Evolutionary conservation across 495 filamentous ascomycete genomes (phyloP), one percentile per base, ranked within the genome.

Genomic region (Penicillium roqueforti): DNA sequence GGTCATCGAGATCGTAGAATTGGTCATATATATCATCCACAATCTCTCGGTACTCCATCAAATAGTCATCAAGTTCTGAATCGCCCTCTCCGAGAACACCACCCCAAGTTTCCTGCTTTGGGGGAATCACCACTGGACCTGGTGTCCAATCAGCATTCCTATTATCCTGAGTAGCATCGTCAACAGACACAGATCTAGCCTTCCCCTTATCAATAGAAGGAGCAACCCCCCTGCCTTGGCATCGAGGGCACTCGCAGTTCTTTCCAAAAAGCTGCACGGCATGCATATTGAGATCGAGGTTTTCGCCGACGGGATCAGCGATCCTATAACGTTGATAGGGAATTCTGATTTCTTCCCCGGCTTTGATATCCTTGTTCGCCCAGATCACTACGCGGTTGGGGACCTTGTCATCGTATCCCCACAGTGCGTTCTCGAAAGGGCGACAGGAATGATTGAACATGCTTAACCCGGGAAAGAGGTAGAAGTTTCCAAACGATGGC

Each of bases 371-470:
- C 14, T 53, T 55, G 9, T 18, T 51, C 10, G 70, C 63, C 60
- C 58, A 67, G 18, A 73, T 48, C 20, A 71, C 34, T 11, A 74
- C 28, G 7, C 64, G 68, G 29, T 73, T 72, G 11, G 58, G 61
- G 13, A 68, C 53, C 18, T 47, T 22, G 4, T 31, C 26, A 28
- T 68, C 58, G 34, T 61, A 71, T 16, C 51, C 61, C 63, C 64
- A 73, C 4, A 48, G 43, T 6, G 70, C 64, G 37, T 70, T 71
- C 8, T 56, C 16, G 5, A 14, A 25, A 4, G 37, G 39, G 1
- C 14, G 39, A 31, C 68, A 72, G 10, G 56, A 56, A 47, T 68
- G 68, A 31, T 71, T 68, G 58, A 73, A 73, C 48, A 73, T 42
- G 42, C 62, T 65, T 2, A 73, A 44, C 5, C 66, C 69, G 2